Evolutionary conservation across 768 basidiomycete genomes (phyloP).

Genomic region (Pleurotus platypus): DNA sequence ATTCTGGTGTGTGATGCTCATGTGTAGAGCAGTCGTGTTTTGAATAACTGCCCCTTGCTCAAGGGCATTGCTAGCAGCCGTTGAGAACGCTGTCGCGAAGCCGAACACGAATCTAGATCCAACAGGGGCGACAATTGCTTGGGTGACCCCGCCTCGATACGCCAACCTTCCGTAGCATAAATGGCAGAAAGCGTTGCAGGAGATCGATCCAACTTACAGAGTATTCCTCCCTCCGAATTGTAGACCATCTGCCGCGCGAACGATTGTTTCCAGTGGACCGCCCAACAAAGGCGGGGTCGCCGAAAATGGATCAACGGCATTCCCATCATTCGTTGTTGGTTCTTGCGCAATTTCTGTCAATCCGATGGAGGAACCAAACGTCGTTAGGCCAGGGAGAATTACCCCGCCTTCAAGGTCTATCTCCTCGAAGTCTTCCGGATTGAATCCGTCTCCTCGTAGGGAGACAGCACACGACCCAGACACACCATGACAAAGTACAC

Average conservation of each 20-base stretch:
- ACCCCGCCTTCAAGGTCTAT: slow-evolving; percentile 66
- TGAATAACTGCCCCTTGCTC: slow-evolving; percentile 63
- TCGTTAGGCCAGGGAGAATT: slow-evolving; percentile 57
- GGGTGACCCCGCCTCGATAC: slow-evolving; percentile 72
- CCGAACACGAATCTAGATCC: slow-evolving; percentile 58
- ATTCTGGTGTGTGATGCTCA: slow-evolving; percentile 35
- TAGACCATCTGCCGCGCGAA: slow-evolving; percentile 64
- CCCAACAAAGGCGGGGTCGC: slow-evolving; percentile 34
- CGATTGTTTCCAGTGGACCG: slow-evolving; percentile 39
- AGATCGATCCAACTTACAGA: slow-evolving; percentile 32
- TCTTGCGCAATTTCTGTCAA: slow-evolving; percentile 67
- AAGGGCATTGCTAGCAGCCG: slow-evolving; percentile 56
- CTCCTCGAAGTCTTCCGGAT: slow-evolving; percentile 2
- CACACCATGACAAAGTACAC: slow-evolving; percentile 41
- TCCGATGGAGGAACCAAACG: slow-evolving; percentile 63
- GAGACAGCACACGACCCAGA: too few relatives aligned
- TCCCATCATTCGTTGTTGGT: slow-evolving; percentile 63
- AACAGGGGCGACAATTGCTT: slow-evolving; percentile 58
- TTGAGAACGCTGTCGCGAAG: slow-evolving; percentile 57
- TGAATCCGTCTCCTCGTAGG: not conserved
- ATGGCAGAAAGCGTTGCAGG: not conserved
- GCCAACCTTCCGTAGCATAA: slow-evolving; percentile 47
- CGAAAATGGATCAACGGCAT: slow-evolving; percentile 47
- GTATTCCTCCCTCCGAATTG: slow-evolving; percentile 50
- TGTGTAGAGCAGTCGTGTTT: slow-evolving; percentile 62